Evolutionary conservation across 768 basidiomycete species (phyloP), one percentile per base, ranked within the genome.

Genomic region (Mycena floridula): DNA sequence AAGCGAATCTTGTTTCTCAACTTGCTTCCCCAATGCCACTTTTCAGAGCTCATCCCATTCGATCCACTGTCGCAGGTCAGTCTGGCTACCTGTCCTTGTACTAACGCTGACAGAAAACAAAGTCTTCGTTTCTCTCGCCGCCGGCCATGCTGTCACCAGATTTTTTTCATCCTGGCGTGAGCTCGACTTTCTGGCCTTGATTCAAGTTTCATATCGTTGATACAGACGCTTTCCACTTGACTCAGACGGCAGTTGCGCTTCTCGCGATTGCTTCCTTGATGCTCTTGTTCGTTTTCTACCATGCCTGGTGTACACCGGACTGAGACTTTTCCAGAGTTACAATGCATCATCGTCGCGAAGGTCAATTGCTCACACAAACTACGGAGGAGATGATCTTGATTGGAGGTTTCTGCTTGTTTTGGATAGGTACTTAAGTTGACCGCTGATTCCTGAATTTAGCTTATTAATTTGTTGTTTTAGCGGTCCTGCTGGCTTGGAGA

Each of bases 371-470:
- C 53, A 79, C 82, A 37, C 79, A 77, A 52, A 70, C 69, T 44
- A 88, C 90, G 54, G 85, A 88, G 56, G 85, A 90, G 55, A 72
- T 79, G 62, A 65, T 84, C 16, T 56, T 90, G 60, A 82, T 90
- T 49, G 79, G 69, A 5, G 80, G 82, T 3, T 72, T 89, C 45
- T 85, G 81, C 9, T 63, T 89, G 46, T 77, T 85, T 57, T 89
- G 85, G 84, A 67, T 89, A 40, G 85, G 88, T 88, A 59, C 59
- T 77, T 65, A n/a, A 25, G 20, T 18, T 11, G 23, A 26, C n/a
- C 8, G 3, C 13, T 35, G 23, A 22, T 8, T 39, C 9, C 13
- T 11, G 18, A 11, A 22, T 3, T 3, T 9, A 16, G 28, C 28
- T 16, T 39, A 20, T 15, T 13, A 39, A 16, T 16, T 12, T 16